Evolutionary conservation across 1,139 yeast genomes (phyloP).

Genomic region (Candida mesenterica): DNA sequence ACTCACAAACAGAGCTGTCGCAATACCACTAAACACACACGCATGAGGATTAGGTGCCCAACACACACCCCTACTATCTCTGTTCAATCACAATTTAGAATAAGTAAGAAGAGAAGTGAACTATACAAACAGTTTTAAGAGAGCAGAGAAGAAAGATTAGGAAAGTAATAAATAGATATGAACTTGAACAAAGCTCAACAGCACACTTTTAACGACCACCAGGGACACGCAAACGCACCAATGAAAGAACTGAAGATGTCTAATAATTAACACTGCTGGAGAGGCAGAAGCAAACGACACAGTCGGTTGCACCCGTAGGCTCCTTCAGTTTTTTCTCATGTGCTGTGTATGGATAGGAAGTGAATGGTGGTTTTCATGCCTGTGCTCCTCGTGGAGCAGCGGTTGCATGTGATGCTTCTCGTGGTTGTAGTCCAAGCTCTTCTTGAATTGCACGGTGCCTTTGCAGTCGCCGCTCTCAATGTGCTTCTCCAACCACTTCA

Average conservation of each 20-base stretch:
- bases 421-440: background rate
- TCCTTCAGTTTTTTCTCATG: too few relatives aligned
- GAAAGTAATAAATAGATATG: too few relatives aligned
- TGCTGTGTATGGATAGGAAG: background rate
- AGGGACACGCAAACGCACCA: too few relatives aligned
- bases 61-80: too few relatives aligned
- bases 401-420: background rate
- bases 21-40: too few relatives aligned
- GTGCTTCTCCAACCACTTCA: constrained; percentile 51
- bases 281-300: constrained; percentile 1
- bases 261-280: background rate
- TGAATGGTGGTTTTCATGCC: constrained; percentile 1
- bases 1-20: too few relatives aligned
- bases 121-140: too few relatives aligned
- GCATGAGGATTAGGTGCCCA: too few relatives aligned
- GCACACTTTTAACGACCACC: too few relatives aligned
- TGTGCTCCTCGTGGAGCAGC: background rate
- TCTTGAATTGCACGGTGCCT: constrained; percentile 30
- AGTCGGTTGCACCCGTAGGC: too few relatives aligned
- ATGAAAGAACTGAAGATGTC: constrained; percentile 3
- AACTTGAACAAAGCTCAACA: too few relatives aligned
- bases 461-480: constrained; percentile 47
- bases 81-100: background rate
- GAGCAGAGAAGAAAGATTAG: too few relatives aligned
- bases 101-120: constrained; percentile 1